Base-by-base conservation (phyloP, 352 stramenopile genomes). In the Globisporangium radiosum region DNA sequence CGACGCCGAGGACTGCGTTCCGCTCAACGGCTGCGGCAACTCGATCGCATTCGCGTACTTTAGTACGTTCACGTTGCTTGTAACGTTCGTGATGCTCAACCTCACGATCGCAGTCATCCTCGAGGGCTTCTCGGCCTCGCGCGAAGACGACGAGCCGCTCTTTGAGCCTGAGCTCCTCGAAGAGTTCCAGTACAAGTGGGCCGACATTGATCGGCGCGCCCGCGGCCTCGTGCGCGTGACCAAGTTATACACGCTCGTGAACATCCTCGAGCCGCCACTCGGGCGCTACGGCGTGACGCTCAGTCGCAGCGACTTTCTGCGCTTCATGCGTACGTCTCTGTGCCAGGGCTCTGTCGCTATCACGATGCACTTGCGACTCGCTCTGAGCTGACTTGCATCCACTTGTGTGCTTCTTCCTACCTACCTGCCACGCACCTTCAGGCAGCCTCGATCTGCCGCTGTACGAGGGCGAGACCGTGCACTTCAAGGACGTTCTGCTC, bases 101-200 rank as follows among this genome's bases (percentile, higher is more conserved):
- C 72, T 98, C 52, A 97, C 96, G 50, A 97, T 98, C 37, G 92
- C 88, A 37, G 87, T 98, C 37, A 96, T 98, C 54, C 80, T 98
- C 10, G 89, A 98, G 54, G 86, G 87, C 49, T 98, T 98, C 72
- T 92, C 78, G 14, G 68, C 77, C 43, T 90, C 77, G 1, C 80
- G 90, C 7, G 76, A 90, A 61, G 88, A 97, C 43, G 86, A 95
- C 47, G 91, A 97, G 37, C 81, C 90, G 4, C 76, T 91, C 37
- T 85, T 97, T 66, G 85, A 94, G 38, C 82, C 78, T 0, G 78
- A 94, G 37, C 73, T 97, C 59, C 71, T 98, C 7, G 78, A 93
- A 33, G 77, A 94, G 50, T 97, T 98, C 65, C 76, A 90, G 50
- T 78, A 64, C 37, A 89, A 92, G 44, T 98, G 93, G 92, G 70